A percentile compares a stretch with the other conserved stretches of the same genome.
phyloP scores from a whole-genome alignment of 176 grass and related monocot species.

The Bonia amplexicaulis region DNA sequence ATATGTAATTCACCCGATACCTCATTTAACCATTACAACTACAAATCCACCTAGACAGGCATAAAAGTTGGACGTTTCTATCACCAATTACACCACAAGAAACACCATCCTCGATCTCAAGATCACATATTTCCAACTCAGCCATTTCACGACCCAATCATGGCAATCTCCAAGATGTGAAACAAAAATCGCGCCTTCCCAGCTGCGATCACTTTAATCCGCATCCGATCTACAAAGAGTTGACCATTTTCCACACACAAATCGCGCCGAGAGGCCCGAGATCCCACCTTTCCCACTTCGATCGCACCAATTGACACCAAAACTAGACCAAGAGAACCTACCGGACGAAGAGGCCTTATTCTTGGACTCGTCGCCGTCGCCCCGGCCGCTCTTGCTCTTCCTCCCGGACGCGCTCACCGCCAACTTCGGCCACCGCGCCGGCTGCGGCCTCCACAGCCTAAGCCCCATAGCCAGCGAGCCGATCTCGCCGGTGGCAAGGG shows the following conservation, averaged over 20 bases:
- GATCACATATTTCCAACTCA: background rate
- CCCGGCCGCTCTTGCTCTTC: slow-evolving; percentile 39
- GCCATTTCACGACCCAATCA: background rate
- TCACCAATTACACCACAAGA: background rate
- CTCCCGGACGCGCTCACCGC: slow-evolving; percentile 54
- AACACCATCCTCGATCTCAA: background rate
- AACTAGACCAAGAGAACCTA: slow-evolving; percentile 1
- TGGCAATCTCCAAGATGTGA: background rate
- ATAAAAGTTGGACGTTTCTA: background rate
- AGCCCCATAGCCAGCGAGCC: background rate
- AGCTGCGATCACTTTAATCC: background rate
- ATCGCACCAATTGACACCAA: background rate
- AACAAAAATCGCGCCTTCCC: background rate
- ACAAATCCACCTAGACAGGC: background rate
- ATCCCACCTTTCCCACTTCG: slow-evolving; percentile 7
- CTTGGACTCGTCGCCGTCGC: slow-evolving; percentile 30
- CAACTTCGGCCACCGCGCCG: slow-evolving; percentile 31
- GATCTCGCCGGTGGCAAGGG: slow-evolving; percentile 11
- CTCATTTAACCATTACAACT: background rate
- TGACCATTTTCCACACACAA: background rate
- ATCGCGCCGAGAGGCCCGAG: background rate
- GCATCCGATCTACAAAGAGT: slow-evolving; percentile 15
- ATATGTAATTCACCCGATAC: background rate
- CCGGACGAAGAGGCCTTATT: slow-evolving; percentile 39
- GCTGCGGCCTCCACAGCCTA: background rate